Percentiles rank a stretch among this genome's conserved stretches.
Conservation (phyloP, 495 filamentous ascomycete genomes). For the Glarea lozoyensis region DNA sequence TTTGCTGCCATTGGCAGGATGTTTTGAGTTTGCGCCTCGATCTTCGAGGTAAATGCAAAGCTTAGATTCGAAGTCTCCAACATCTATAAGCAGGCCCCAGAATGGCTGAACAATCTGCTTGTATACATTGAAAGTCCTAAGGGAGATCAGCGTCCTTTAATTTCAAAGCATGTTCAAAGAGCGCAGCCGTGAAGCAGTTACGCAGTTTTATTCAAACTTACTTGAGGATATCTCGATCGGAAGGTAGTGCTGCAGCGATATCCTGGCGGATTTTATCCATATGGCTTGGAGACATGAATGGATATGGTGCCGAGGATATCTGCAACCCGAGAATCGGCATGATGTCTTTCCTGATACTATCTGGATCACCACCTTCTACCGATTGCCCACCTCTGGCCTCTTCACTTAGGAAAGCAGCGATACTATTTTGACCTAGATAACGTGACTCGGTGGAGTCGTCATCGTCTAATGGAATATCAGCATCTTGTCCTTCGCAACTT, state of each 20-base stretch:
- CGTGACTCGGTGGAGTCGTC: conserved; percentile 54
- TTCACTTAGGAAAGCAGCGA: conserved; percentile 58
- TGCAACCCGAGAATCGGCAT: conserved; percentile 74
- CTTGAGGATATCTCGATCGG: conserved; percentile 54
- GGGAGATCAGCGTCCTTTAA: neutral
- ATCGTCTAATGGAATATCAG: conserved; percentile 34
- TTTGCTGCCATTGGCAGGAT: conserved; percentile 33
- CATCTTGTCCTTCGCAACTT: conserved; percentile 20
- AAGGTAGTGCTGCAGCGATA: conserved; percentile 56
- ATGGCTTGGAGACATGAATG: conserved; percentile 67
- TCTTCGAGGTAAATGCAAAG: conserved; percentile 60
- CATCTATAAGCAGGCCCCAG: conserved; percentile 69
- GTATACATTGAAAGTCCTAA: conserved; percentile 63
- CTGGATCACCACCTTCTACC: conserved; percentile 28
- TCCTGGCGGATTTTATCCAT: conserved; percentile 61
- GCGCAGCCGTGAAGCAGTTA: neutral
- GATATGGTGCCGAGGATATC: conserved; percentile 74
- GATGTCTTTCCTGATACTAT: conserved; percentile 51
- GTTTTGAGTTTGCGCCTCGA: conserved; percentile 34
- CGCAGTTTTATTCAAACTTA: too few species aligned
- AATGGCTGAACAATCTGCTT: conserved; percentile 69
- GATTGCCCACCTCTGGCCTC: conserved; percentile 28
- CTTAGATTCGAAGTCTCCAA: conserved; percentile 55
- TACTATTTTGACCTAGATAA: conserved; percentile 58
- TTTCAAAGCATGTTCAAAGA: neutral